phyloP scores from a whole-genome alignment of 257 asterid species.

The Forsythia suspensa region DNA sequence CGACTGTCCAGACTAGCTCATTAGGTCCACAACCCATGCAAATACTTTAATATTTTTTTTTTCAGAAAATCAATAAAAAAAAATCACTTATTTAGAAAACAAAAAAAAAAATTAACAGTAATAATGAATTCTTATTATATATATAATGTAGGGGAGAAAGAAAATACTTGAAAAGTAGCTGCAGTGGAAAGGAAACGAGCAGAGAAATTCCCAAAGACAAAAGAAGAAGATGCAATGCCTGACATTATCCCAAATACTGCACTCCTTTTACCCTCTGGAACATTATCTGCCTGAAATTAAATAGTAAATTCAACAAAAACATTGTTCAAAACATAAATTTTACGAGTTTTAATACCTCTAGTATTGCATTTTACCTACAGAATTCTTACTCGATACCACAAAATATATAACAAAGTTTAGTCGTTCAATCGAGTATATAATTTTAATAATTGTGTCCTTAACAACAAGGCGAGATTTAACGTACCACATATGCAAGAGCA shows the following conservation, averaged over 20 bases:
- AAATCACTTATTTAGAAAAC: too few relatives aligned
- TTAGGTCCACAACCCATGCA: too few relatives aligned
- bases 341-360: neutral
- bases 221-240: constrained; percentile 74
- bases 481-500: constrained; percentile 91
- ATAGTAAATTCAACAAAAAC: neutral
- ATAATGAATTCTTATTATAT: too few relatives aligned
- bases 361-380: neutral
- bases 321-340: neutral
- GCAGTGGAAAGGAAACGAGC: constrained; percentile 78
- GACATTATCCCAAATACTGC: constrained; percentile 76
- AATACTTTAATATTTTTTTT: too few relatives aligned
- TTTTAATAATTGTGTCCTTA: too few relatives aligned
- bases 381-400: too few relatives aligned
- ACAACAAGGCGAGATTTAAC: neutral
- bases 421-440: neutral
- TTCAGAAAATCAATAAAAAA: neutral
- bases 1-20: too few relatives aligned
- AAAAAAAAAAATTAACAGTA: too few relatives aligned
- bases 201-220: constrained; percentile 83
- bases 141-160: neutral
- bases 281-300: constrained; percentile 78
- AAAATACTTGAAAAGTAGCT: constrained; percentile 66
- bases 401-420: neutral
- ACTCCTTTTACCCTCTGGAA: constrained; percentile 68